Evolutionary conservation across 1,284 basidiomycete genomes (phyloP).

Genomic region (Ceratobasidium sp.): DNA sequence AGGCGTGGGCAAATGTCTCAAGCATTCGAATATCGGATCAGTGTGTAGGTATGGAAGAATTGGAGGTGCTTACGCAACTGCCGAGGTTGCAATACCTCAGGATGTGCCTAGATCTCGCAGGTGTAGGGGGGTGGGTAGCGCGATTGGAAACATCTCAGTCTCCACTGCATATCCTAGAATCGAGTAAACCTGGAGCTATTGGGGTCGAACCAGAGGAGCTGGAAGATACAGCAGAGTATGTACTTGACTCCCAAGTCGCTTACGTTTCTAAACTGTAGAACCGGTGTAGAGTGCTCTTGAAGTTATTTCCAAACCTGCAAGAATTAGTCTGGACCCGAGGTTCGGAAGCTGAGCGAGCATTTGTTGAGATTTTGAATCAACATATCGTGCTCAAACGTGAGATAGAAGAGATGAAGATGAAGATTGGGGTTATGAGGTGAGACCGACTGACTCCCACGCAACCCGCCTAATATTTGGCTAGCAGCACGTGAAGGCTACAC

Average conservation of each 20-base stretch:
- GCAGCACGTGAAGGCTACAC: no score
- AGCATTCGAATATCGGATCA: constrained; percentile 4
- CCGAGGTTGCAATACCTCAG: constrained; percentile 21
- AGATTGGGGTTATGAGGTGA: background rate
- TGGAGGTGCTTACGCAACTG: constrained; percentile 11
- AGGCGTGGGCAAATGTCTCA: background rate
- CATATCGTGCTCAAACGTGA: constrained; percentile 11
- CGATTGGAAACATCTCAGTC: no score
- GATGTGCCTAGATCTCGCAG: no score
- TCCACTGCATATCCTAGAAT: no score
- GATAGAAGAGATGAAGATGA: background rate
- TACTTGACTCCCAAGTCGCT: no score
- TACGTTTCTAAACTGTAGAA: no score
- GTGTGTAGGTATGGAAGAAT: background rate
- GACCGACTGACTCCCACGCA: no score
- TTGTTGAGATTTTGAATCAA: constrained; percentile 29
- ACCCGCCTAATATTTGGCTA: no score
- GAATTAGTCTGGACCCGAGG: constrained; percentile 12
- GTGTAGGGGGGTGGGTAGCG: no score
- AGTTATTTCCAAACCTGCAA: constrained; percentile 10
- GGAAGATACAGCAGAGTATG: no score
- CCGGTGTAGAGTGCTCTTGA: constrained; percentile 17
- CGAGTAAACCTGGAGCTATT: no score
- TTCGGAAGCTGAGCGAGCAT: background rate
- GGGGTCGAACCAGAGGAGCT: no score